phyloP scores from a whole-genome alignment of 768 basidiomycete species.

The Tulasnella sp. region DNA sequence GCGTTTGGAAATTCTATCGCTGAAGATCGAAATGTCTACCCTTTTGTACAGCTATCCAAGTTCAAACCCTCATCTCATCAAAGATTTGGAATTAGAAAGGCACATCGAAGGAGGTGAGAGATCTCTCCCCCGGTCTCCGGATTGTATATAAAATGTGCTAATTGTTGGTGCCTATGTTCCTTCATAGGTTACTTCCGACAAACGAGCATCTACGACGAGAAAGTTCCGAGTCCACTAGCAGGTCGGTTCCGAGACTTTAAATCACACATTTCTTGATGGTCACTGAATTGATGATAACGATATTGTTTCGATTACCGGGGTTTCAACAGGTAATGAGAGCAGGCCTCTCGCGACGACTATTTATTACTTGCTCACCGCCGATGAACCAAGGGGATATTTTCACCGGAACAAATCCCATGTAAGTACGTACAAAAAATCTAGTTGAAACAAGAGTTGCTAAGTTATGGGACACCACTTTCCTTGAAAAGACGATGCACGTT shows the following conservation, averaged over 20 bases:
- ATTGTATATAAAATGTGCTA: constrained; percentile 13
- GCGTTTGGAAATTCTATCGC: no score
- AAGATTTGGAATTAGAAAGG: constrained; percentile 22
- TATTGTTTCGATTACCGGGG: no score
- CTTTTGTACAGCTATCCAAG: constrained; percentile 22
- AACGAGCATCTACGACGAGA: constrained; percentile 25
- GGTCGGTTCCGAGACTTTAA: constrained; percentile 18
- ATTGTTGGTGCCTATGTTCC: not conserved
- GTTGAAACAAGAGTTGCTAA: not conserved
- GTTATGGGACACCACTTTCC: not conserved
- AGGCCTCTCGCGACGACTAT: constrained; percentile 34
- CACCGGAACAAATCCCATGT: constrained; percentile 40
- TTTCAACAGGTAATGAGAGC: constrained; percentile 1
- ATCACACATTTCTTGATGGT: no score
- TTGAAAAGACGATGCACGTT: constrained; percentile 36
- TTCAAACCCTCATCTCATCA: constrained; percentile 23
- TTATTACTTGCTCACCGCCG: constrained; percentile 36
- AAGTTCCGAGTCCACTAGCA: constrained; percentile 27
- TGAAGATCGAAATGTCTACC: not conserved
- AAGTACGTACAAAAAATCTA: constrained; percentile 15
- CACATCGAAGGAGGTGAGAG: constrained; percentile 26
- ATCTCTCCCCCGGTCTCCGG: not conserved
- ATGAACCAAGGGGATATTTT: constrained; percentile 31
- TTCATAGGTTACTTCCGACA: constrained; percentile 28
- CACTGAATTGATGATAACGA: constrained; percentile 20